These are phyloP conservation scores for Nitzschia palea DNA, from an alignment of 108 stramenopile genomes.

Conservation along the genomic window DNA sequence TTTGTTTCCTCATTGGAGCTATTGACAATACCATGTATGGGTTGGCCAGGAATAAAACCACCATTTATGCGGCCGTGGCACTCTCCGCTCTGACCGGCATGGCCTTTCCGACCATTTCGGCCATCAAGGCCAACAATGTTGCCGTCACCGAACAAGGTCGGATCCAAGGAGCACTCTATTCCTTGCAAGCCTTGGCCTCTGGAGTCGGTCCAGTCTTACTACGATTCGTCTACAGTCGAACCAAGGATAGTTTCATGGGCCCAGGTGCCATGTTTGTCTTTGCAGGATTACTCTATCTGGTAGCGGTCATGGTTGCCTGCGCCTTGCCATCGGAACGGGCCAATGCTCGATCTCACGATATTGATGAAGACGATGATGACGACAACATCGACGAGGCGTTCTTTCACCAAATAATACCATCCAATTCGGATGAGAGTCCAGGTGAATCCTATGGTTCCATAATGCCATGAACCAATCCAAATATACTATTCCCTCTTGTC, in stretches of 20 bases:
- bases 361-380: neutral
- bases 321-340: constrained; percentile 62
- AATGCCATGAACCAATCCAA: too few relatives aligned
- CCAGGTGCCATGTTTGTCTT: constrained; percentile 82
- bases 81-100: constrained; percentile 56
- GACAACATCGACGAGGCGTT: neutral
- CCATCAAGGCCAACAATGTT: constrained; percentile 87
- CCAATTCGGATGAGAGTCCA: neutral
- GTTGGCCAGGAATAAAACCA: constrained; percentile 56
- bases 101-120: constrained; percentile 84
- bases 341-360: constrained; percentile 19
- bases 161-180: constrained; percentile 85
- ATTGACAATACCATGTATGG: constrained; percentile 60
- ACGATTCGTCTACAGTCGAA: constrained; percentile 55
- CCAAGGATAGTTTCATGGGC: constrained; percentile 51
- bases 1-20: constrained; percentile 60
- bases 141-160: constrained; percentile 74
- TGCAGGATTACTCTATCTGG: constrained; percentile 58
- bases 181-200: constrained; percentile 72
- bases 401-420: neutral
- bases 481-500: too few relatives aligned
- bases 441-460: neutral
- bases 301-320: constrained; percentile 58
- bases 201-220: constrained; percentile 68
- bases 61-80: constrained; percentile 60